Base-by-base conservation (phyloP, 179 eudicot genomes). In the Vitellaria paradoxa region DNA sequence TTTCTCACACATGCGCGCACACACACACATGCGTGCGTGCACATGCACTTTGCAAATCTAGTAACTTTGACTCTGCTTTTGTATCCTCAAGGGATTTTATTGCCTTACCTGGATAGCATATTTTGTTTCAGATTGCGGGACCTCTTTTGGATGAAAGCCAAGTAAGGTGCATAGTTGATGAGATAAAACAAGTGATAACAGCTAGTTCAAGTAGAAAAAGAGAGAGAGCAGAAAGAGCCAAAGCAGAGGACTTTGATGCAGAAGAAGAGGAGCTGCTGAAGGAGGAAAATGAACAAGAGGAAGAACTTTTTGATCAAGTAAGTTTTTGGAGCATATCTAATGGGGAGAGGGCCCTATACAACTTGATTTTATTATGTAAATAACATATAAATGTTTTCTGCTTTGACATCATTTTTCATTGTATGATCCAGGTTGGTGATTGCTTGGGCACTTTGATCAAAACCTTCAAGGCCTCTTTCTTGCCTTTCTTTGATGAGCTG, bases 231-330 rank as follows among this genome's bases (percentile, higher is more conserved):
- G 93, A 92, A 76, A 89, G 98, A 77, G 83, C 93, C 72, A 89
- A 89, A 76, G 97, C 97, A 46, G 97, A 91, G 84, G 98, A 94
- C 79, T 94, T 94, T 76, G 98, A 94, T 84, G 97, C 97, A 13
- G 98, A 94, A 83, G 98, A 94, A 80, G 92, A 91, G 24, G 97
- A 92, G 77, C 77, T 94, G 75, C 88, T 92, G 23, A 88, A 76
- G 60, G 96, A 92, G 73, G 97, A 91, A 87, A 91, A 92, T 79
- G 96, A 91, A 83, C 96, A 91, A 81, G 96, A 93, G 81, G 98
- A 94, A 80, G 98, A 89, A 81, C 82, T 94, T 68, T 94, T 94
- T 85, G 94, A 91, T 67, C 97, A 94, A 83, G 98, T 94, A 18
- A 40, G 88, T 79, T 72, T 17, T 77, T 60, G 30, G 60, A 70